Base-by-base conservation (phyloP, 352 stramenopile species). In the Pythium plurisporium region DNA sequence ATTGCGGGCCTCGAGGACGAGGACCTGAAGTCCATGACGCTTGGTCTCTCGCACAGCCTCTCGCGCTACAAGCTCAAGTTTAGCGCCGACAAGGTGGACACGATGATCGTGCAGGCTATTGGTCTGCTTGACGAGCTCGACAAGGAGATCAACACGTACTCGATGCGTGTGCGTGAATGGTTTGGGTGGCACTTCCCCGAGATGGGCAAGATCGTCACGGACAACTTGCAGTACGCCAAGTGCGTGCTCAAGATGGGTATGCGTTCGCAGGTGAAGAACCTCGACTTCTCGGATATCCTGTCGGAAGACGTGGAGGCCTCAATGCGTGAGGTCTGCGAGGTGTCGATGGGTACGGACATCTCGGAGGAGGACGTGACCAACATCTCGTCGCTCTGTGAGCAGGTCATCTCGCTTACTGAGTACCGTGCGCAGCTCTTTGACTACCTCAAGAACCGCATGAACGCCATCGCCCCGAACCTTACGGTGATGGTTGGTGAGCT, bases 141-240 rank as follows among this genome's bases (percentile, higher is more conserved):
- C 87, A 99, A 99, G 87, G 98, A 99, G 79, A 99, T 99, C 77
- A 99, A 99, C 83, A 99, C 96, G 58, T 99, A 99, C 83, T 97
- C 98, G 42, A 99, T 99, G 98, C 83, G 98, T 61, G 97, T 99
- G 44, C 96, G 97, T 55, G 98, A 99, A 82, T 99, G 98, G 98
- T 98, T 98, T 67, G 94, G 95, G 61, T 98, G 95, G 94, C 95
- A 98, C 74, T 95, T 97, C 57, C 91, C 89, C 15, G 97, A 99
- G 67, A 96, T 99, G 77, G 92, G 94, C 71, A 98, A 98, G 74
- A 96, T 99, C 41, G 84, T 99, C 30, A 96, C 89, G 37, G 97
- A 99, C 79, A 99, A 99, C 81, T 76, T 98, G 40, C 89, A 98
- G 60, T 99, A 99, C 76, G 93, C 96, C 40, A 98, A 99, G 79